Evolutionary conservation across 164 flowering plant species (phyloP), one percentile per base, ranked within the genome.

Genomic region (Stephania cephalantha): DNA sequence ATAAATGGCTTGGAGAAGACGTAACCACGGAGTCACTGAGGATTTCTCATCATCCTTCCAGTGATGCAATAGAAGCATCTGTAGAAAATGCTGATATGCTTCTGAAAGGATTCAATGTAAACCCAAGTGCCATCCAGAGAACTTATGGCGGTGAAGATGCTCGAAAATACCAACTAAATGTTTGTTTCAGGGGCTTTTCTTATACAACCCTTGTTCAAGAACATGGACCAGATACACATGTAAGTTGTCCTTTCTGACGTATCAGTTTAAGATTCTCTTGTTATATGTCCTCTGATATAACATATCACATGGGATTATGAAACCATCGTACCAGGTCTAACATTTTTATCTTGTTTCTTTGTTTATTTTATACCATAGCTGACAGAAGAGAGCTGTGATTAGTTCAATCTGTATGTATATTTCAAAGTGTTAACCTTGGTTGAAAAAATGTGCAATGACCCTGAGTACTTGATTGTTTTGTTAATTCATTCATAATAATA

Each of bases 1-100:
- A 89, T 79, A 76, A 76, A 69, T 95, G 99, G 99, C 91, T 95
- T 72, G 82, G 81, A 79, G 95, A 93, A 76, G 97, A 95, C 78
- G 91, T 92, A 48, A 82, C 87, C 30, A 67, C 70, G 52, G 78
- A 85, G 73, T 81, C 88, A 75, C 84, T 92, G 13, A 82, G 70
- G 71, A 81, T 90, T 55, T 61, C 64, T 81, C 73, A 68, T 64
- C 85, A 83, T 79, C 87, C 88, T 9, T 1, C 29, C 35, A 85
- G 79, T 76, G 85, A 87, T 44, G 74, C 55, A 63, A 79, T 92
- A n/a, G 97, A 86, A 82, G 99, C 92, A 53, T 90, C 90, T 82
- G 83, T 85, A 74, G 81, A 73, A 68, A 88, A 88, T 80, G 91
- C 99, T 78, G 85, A 84, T 75, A 76, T 10, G 42, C 73, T 87